A percentile compares a stretch with the other conserved stretches of the same genome.
These are phyloP conservation scores for Zymoseptoria crescenta DNA, from an alignment of 2,329 filamentous ascomycete genomes.

Conservation along the genomic window DNA sequence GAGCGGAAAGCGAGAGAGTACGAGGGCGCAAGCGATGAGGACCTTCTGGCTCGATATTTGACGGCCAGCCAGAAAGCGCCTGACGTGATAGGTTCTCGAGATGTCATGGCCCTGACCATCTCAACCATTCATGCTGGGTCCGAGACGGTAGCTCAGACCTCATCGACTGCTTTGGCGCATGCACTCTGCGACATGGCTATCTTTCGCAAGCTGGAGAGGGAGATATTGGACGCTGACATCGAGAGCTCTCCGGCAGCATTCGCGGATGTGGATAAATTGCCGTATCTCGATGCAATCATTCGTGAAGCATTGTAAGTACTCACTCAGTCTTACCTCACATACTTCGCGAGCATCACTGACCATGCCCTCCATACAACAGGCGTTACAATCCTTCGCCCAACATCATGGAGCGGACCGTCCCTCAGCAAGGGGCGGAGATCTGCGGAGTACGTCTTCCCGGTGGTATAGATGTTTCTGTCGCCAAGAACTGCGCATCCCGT, in stretches of 20 bases:
- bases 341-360: no score
- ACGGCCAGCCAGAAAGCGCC: constrained; percentile 7
- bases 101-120: constrained; percentile 10
- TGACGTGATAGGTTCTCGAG: constrained; percentile 2
- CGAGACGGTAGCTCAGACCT: constrained; percentile 5
- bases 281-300: constrained; percentile 9
- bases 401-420: constrained; percentile 6
- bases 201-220: constrained; percentile 2
- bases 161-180: neutral
- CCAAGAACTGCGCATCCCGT: constrained; percentile 33
- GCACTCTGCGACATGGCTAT: neutral
- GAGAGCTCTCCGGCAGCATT: constrained; percentile 1
- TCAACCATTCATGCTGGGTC: constrained; percentile 11
- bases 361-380: neutral
- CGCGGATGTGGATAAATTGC: constrained; percentile 6
- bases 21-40: neutral
- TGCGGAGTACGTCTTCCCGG: constrained; percentile 34
- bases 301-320: constrained; percentile 7
- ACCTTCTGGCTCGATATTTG: constrained; percentile 5
- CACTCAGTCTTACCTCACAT: no score
- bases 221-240: constrained; percentile 1
- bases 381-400: constrained; percentile 4
- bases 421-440: constrained; percentile 3
- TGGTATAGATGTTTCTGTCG: constrained; percentile 39
- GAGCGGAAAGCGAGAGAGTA: neutral